Evolutionary conservation across 805 yeast species (phyloP), one percentile per base, ranked within the genome.

Genomic region (Sugiyamaella smithiae): DNA sequence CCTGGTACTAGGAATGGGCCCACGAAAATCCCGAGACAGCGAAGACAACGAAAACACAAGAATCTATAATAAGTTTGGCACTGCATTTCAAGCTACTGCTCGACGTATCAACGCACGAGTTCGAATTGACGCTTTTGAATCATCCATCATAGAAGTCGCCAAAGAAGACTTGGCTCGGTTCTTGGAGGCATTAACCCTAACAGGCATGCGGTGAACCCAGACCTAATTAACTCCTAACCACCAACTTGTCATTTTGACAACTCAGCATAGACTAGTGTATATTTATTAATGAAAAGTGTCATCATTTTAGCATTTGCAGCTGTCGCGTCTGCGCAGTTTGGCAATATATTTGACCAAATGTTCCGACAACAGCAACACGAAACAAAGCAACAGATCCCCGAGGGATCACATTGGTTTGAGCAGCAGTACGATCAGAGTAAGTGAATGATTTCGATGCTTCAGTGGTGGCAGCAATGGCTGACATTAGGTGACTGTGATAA

Each of bases 41-140:
- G 71, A 61, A 7, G 63, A 55, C 4, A 61, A 51, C 5, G 51
- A 62, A n/a, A 8, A 28, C 22, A n/a, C 40, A 11, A 2, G n/a
- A 6, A 6, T 23, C 12, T 68, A 84, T 44, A 91, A 93, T 63
- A 83, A 88, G 5, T 93, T 93, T 62, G 90, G 96, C 40, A 79
- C 84, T 50, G 96, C 96, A 29, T 93, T 93, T 66, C 97, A 88
- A 65, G 85, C 84, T 55, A 87, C 90, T 23, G 93, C 97, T 1
- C 75, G 74, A 40, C 78, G 79, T 17, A 85, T 96, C 4, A 91
- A 89, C 36, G 97, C 97, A 2, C 82, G 85, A 57, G 89, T 89
- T 16, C 77, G 91, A 59, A 85, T 93, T 53, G 98, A 93, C 65
- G 88, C 96, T 61, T 93, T 93, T 67, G 98, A 93, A 64, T 86